These are phyloP conservation scores for Acrodontium crateriforme DNA, from an alignment of 2,329 filamentous ascomycete genomes.

Conservation along the genomic window DNA sequence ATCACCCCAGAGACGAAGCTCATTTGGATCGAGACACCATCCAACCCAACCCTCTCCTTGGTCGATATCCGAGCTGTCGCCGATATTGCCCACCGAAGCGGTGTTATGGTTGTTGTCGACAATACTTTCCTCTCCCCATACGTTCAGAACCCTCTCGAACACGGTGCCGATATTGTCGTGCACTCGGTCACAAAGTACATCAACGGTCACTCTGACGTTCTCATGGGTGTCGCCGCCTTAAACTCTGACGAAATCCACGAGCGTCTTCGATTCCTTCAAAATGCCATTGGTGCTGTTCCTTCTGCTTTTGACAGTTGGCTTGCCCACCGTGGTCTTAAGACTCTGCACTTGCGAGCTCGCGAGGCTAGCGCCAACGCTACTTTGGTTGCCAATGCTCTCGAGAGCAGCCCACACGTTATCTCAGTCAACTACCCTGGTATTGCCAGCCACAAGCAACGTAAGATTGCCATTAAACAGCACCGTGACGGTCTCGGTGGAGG, in stretches of 20 bases:
- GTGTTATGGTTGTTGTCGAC: conserved; percentile 93
- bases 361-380: conserved; percentile 75
- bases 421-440: conserved; percentile 93
- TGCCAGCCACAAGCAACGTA: conserved; percentile 71
- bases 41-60: conserved; percentile 83
- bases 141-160: conserved; percentile 87
- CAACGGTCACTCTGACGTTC: conserved; percentile 89
- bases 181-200: conserved; percentile 99
- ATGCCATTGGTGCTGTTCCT: conserved; percentile 90
- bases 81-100: conserved; percentile 68
- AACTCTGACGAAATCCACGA: conserved; percentile 69
- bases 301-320: conserved; percentile 97
- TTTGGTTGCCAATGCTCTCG: conserved; percentile 60
- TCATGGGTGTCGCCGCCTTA: conserved; percentile 95
- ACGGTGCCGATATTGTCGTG: conserved; percentile 91
- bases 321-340: conserved; percentile 92
- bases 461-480: conserved; percentile 80
- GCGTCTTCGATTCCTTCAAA: conserved; percentile 81
- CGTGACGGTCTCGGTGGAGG: conserved; percentile 87
- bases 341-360: conserved; percentile 78
- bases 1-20: conserved; percentile 83
- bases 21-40: conserved; percentile 93
- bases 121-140: conserved; percentile 98
- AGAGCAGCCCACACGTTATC: conserved; percentile 67
- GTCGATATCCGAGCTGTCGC: conserved; percentile 86